These are phyloP conservation scores for Blastocystis sp. DNA, from an alignment of 352 stramenopile genomes.

Conservation along the genomic window DNA sequence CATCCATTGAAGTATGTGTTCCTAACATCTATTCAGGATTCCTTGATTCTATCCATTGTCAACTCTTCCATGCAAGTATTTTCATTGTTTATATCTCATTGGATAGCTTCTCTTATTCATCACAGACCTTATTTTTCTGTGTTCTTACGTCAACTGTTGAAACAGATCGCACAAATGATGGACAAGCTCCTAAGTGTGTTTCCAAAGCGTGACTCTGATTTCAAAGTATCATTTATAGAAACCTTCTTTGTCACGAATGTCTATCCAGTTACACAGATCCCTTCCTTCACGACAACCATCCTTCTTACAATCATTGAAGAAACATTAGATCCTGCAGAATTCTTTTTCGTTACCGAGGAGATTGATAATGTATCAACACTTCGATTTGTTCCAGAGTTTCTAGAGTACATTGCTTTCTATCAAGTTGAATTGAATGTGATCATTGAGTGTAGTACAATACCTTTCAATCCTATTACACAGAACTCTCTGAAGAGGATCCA, in stretches of 20 bases:
- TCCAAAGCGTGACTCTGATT: background rate
- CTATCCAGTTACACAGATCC: background rate
- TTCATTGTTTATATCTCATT: background rate
- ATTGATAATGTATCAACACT: background rate
- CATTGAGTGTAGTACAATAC: conserved; percentile 44
- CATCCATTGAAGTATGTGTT: no score
- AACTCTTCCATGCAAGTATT: conserved; percentile 15
- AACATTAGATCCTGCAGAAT: background rate
- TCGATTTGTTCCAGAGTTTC: conserved; percentile 18
- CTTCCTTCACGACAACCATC: background rate
- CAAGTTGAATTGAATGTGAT: background rate
- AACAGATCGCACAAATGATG: background rate
- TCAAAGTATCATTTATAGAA: background rate
- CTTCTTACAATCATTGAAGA: conserved; percentile 28
- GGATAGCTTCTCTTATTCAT: conserved; percentile 2
- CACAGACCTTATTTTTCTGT: background rate
- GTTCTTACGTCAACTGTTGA: background rate
- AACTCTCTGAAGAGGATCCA: background rate
- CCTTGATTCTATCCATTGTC: conserved; percentile 4
- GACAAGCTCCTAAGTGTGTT: background rate
- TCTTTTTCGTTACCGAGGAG: background rate
- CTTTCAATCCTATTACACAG: background rate
- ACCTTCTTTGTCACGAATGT: background rate
- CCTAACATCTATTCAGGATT: background rate
- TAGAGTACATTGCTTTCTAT: conserved; percentile 46